Percentiles rank a stretch among this genome's conserved stretches.
These are phyloP conservation scores for Apiospora phragmitis DNA, from an alignment of 2,329 filamentous ascomycete genomes.

Conservation along the genomic window DNA sequence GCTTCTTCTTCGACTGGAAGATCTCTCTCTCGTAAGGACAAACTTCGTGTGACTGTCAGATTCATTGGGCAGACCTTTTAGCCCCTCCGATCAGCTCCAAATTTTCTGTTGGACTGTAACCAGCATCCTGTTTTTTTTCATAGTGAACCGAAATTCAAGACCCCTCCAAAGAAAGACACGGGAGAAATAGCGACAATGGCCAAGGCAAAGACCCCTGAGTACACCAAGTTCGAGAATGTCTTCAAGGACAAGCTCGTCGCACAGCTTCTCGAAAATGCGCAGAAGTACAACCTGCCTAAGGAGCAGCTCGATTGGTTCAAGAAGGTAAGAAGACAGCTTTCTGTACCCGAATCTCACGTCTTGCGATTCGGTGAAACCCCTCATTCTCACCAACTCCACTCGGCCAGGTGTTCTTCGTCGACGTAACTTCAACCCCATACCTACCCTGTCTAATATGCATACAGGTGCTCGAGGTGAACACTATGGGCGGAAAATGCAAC, in stretches of 20 bases:
- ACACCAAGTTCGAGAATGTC: conserved; percentile 85
- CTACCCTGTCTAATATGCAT: conserved; percentile 20
- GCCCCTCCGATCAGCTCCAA: background rate
- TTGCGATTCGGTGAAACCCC: conserved; percentile 10
- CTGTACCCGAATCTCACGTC: background rate
- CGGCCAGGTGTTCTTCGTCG: too few species aligned
- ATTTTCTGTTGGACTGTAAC: background rate
- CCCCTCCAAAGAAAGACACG: background rate
- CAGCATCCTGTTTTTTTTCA: background rate
- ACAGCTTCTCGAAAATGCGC: conserved; percentile 76
- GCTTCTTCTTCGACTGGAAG: background rate
- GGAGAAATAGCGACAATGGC: conserved; percentile 8
- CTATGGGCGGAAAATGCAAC: conserved; percentile 95
- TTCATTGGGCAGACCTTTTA: background rate
- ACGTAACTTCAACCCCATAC: background rate
- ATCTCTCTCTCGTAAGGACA: background rate
- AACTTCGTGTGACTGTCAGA: background rate
- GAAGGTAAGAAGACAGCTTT: conserved; percentile 52
- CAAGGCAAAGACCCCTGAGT: conserved; percentile 72
- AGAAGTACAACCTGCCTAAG: conserved; percentile 79
- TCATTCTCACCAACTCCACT: background rate
- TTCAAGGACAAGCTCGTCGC: conserved; percentile 79
- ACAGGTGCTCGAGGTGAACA: conserved; percentile 82
- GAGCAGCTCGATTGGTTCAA: conserved; percentile 85
- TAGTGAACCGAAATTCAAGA: background rate